Evolutionary conservation across 805 yeast genomes (phyloP), one percentile per base, ranked within the genome.

Genomic region (Metschnikowia santaceciliae): DNA sequence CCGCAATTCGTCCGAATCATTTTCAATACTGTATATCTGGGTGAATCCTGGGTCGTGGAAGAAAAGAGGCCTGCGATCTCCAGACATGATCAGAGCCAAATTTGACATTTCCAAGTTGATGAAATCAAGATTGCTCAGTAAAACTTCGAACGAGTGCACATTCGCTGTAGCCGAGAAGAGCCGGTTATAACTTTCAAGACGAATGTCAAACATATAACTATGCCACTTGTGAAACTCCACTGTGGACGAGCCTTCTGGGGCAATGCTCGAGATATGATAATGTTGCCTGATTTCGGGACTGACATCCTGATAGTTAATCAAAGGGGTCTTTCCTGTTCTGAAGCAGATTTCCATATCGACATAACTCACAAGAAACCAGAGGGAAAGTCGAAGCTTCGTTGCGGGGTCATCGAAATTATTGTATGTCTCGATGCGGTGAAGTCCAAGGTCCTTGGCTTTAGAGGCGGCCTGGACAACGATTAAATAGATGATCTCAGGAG

Each of bases 391-490:
- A 3, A 63, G 60, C 1, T 62, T 35, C 7, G 47, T 36, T 6
- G 3, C 17, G 10, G 47, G 39, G 15, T 44, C 47, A 7, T 50
- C 50, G 55, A 2, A 66, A 0, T 72, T 70, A 3, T 47, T 47
- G 50, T 74, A 72, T 1, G 76, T 59, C 47, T 80, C 85, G 4
- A 64, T 64, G 48, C 82, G 66, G 57, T 84, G 80, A 3, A 86
- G 66, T 0, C 88, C 88, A 58, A 82, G 58, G 33, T 79, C 83
- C 38, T 75, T 77, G 0, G 84, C 84, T 53, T 73, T 75, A 52
- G 84, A 66, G 7, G 79, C 69, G 3, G 81, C 79, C 1, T 76
- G 70, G 2, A 79, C 60, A 4, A 73, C 60, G 11, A 81, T 54
- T 49, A 71, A 64, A 42, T 68, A 70, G 2, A 74, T 69, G 8